Percentiles rank a stretch among this genome's conserved stretches.
Evolutionary conservation across 768 basidiomycete species (phyloP).

Genomic region (Suillus subaureus): DNA sequence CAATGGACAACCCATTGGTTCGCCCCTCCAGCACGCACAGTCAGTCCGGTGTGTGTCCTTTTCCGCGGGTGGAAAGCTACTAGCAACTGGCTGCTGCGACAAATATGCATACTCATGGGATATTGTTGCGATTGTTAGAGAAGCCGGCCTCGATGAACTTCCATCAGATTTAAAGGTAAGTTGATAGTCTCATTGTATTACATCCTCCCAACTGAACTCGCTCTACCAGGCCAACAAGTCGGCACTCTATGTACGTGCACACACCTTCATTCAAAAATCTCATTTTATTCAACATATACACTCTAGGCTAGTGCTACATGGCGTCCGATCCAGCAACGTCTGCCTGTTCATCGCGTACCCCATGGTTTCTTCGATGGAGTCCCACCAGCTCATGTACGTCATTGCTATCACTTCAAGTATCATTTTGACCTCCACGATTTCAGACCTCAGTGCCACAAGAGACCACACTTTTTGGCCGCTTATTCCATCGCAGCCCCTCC

Average conservation of each 20-base stretch:
- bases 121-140: not conserved
- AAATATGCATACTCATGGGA: not conserved
- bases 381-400: not conserved
- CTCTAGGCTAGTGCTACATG: not conserved
- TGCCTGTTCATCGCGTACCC: not conserved
- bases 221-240: not conserved
- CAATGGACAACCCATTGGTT: not conserved
- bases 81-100: not conserved
- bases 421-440: not conserved
- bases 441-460: not conserved
- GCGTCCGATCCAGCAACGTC: not conserved
- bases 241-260: not conserved
- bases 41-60: rapidly evolving
- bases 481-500: not conserved
- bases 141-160: not conserved
- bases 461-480: not conserved
- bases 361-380: not conserved
- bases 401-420: not conserved
- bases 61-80: not conserved
- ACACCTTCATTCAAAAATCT: not conserved
- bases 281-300: not conserved
- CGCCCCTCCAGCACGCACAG: not conserved
- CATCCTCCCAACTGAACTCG: not conserved
- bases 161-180: not conserved
- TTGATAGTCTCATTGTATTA: not conserved